Conservation (phyloP, 2,329 filamentous ascomycete genomes). For the Fusarium metavorans region DNA sequence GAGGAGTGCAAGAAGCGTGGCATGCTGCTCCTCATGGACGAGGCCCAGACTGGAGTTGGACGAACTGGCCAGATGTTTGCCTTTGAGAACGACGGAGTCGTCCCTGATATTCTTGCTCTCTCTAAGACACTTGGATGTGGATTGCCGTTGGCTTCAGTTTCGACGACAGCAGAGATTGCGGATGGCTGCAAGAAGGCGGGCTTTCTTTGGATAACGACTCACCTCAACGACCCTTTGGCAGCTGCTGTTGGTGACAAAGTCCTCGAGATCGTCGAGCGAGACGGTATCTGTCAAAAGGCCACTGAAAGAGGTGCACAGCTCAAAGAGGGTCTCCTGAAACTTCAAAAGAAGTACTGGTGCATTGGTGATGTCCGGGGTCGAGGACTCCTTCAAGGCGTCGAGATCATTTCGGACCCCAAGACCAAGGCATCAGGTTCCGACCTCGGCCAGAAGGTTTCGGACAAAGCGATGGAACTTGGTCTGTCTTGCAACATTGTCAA, state of each 20-base stretch:
- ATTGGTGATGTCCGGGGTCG: constrained; percentile 65
- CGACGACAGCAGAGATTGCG: constrained; percentile 62
- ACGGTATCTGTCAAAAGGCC: constrained; percentile 57
- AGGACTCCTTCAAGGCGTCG: constrained; percentile 62
- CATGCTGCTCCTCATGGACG: constrained; percentile 70
- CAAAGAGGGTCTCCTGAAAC: constrained; percentile 54
- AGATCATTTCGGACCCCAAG: constrained; percentile 59
- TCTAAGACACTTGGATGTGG: constrained; percentile 65
- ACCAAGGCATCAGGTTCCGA: constrained; percentile 56
- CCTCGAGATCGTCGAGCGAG: constrained; percentile 64
- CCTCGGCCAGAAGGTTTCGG: constrained; percentile 57
- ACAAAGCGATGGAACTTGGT: constrained; percentile 58
- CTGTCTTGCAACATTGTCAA: constrained; percentile 64
- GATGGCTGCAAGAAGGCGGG: constrained; percentile 55
- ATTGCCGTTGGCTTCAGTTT: constrained; percentile 63
- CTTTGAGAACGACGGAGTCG: constrained; percentile 56
- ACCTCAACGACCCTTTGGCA: constrained; percentile 66
- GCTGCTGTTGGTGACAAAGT: constrained; percentile 67
- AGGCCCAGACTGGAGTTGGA: constrained; percentile 70
- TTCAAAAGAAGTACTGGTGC: constrained; percentile 63
- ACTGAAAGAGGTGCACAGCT: constrained; percentile 57
- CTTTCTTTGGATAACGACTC: constrained; percentile 65
- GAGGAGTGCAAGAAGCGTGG: constrained; percentile 63
- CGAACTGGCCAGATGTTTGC: constrained; percentile 70
- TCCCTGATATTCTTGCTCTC: constrained; percentile 45